Evolutionary conservation across 2,329 filamentous ascomycete species (phyloP).

Genomic region (Penicillium italicum): DNA sequence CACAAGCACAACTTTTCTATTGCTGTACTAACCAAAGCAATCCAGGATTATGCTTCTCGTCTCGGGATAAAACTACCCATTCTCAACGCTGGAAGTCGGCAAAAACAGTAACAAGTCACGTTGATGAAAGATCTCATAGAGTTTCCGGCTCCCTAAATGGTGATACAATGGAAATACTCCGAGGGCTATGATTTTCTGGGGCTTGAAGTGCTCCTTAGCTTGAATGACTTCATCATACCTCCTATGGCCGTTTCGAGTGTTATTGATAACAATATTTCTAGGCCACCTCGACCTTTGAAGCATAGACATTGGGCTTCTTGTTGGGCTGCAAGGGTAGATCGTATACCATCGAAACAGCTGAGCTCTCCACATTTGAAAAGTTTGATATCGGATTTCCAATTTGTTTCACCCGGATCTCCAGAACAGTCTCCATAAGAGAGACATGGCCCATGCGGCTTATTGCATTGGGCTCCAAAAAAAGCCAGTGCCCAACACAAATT

Average conservation of each 20-base stretch:
- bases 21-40: slow-evolving; percentile 2
- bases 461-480: slow-evolving; percentile 22
- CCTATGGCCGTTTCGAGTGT: background rate
- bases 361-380: background rate
- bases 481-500: slow-evolving; percentile 14
- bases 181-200: slow-evolving; percentile 6
- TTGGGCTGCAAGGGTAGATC: slow-evolving; percentile 21
- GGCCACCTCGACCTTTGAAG: background rate
- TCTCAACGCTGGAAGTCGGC: background rate
- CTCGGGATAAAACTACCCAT: slow-evolving; percentile 25
- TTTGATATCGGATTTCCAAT: background rate
- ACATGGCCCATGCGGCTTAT: slow-evolving; percentile 21
- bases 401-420: background rate
- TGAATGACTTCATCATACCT: slow-evolving; percentile 7
- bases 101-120: background rate
- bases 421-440: slow-evolving; percentile 9
- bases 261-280: slow-evolving; percentile 2
- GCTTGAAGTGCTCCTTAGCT: slow-evolving; percentile 8
- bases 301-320: slow-evolving; percentile 19
- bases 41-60: slow-evolving; percentile 34
- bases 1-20: background rate
- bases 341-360: background rate
- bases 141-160: slow-evolving; percentile 4
- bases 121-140: slow-evolving; percentile 12
- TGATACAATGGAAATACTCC: slow-evolving; percentile 13